phyloP scores from a whole-genome alignment of 2,329 filamentous ascomycete species.

The Penicillium sp. region DNA sequence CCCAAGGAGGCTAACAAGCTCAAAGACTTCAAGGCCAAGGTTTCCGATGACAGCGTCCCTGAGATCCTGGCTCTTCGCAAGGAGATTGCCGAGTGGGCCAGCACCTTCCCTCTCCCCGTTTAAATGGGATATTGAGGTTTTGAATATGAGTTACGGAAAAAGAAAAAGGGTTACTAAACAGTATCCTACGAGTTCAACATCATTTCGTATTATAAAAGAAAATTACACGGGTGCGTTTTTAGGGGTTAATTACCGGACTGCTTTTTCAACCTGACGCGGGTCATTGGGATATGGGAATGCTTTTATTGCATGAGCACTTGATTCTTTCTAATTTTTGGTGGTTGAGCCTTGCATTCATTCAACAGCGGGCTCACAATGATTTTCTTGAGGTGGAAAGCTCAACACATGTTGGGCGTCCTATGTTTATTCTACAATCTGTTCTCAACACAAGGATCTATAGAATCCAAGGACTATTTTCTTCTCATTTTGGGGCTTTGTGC shows the following conservation, averaged over 20 bases:
- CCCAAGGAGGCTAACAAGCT: slow-evolving; percentile 99
- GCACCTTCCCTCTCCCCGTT: slow-evolving; percentile 81
- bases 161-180: slow-evolving; percentile 17
- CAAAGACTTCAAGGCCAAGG: slow-evolving; percentile 98
- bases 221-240: slow-evolving; percentile 32
- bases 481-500: background rate
- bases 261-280: slow-evolving; percentile 43
- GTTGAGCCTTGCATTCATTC: slow-evolving; percentile 21
- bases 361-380: slow-evolving; percentile 22
- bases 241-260: slow-evolving; percentile 40
- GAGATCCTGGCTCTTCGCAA: slow-evolving; percentile 83
- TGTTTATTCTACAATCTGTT: slow-evolving; percentile 15
- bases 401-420: slow-evolving; percentile 17
- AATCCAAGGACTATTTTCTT: slow-evolving; percentile 11
- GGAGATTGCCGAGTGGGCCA: slow-evolving; percentile 86
- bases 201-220: slow-evolving; percentile 34
- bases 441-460: slow-evolving; percentile 14
- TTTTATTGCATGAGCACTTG: slow-evolving; percentile 24
- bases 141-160: slow-evolving; percentile 1
- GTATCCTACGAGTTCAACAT: slow-evolving; percentile 38
- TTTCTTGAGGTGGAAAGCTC: slow-evolving; percentile 24
- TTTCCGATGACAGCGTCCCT: slow-evolving; percentile 70
- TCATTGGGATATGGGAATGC: slow-evolving; percentile 36
- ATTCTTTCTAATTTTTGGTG: slow-evolving; percentile 18
- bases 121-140: slow-evolving; percentile 27